Conservation (phyloP, 495 filamentous ascomycete species). For the Pseudevernia furfuracea region DNA sequence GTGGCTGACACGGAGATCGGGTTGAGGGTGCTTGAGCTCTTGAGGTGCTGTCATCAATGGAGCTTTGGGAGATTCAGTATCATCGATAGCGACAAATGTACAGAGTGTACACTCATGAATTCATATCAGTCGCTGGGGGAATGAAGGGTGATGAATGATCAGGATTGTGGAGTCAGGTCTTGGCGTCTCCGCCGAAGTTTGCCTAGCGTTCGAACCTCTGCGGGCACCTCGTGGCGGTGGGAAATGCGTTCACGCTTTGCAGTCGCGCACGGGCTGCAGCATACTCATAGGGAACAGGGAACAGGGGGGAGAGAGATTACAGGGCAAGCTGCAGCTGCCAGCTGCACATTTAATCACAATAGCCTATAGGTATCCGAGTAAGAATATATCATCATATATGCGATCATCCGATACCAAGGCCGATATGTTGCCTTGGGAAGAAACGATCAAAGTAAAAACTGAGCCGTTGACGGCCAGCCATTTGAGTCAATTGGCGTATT, state of each 20-base stretch:
- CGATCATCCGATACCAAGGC: conserved; percentile 5
- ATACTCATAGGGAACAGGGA: neutral
- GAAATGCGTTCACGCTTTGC: neutral
- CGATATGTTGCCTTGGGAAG: neutral
- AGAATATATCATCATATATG: neutral
- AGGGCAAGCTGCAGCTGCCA: conserved; percentile 10
- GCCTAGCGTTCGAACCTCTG: conserved; percentile 2
- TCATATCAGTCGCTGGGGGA: neutral
- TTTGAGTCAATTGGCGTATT: neutral
- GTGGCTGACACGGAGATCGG: conserved; percentile 1
- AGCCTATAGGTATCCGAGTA: neutral
- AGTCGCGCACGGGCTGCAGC: conserved; percentile 8
- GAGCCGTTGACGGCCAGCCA: neutral
- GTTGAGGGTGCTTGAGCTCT: neutral
- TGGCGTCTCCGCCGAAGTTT: conserved; percentile 1
- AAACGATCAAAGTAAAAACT: neutral
- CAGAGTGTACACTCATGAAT: neutral
- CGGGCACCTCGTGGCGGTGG: conserved; percentile 2
- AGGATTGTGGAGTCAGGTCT: conserved; percentile 6
- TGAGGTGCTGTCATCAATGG: neutral
- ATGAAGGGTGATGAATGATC: neutral
- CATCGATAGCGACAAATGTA: neutral
- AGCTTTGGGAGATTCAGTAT: neutral
- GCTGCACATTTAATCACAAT: no score
- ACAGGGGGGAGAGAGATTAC: neutral